Percentiles rank a stretch among this genome's conserved stretches.
Evolutionary conservation across 371 early-diverging fungal genomes (phyloP).

Genomic region (Syncephalastrum contaminatum): DNA sequence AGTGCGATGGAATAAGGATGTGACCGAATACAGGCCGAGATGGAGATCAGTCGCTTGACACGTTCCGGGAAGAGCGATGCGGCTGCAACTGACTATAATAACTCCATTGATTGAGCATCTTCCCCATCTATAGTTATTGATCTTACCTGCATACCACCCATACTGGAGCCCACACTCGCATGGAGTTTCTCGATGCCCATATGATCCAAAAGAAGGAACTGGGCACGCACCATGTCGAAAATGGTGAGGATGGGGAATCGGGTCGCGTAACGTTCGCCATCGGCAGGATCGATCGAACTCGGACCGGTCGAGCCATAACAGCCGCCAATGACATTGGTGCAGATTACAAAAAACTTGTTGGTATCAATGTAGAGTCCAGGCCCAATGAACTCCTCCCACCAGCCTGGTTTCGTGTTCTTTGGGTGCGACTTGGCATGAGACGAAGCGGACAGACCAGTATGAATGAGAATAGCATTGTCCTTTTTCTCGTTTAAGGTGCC

Average conservation of each 20-base stretch:
- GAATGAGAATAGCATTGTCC: conserved; percentile 78
- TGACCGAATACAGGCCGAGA: conserved; percentile 91
- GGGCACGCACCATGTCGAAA: conserved; percentile 94
- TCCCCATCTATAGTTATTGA: background rate
- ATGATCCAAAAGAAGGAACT: conserved; percentile 79
- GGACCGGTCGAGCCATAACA: conserved; percentile 92
- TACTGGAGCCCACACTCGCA: conserved; percentile 91
- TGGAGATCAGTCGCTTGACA: conserved; percentile 76
- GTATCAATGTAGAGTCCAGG: conserved; percentile 83
- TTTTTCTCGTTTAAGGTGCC: conserved; percentile 68
- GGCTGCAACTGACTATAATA: conserved; percentile 71
- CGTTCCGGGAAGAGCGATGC: conserved; percentile 83
- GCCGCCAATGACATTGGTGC: conserved; percentile 86
- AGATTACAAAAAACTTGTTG: conserved; percentile 83
- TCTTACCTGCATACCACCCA: conserved; percentile 92
- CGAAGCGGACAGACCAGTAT: conserved; percentile 85
- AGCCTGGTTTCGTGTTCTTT: conserved; percentile 80
- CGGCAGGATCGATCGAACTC: conserved; percentile 70
- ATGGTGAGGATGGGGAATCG: conserved; percentile 91
- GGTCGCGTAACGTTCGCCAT: conserved; percentile 80
- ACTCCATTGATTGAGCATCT: background rate
- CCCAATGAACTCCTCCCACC: conserved; percentile 98
- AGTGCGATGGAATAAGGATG: conserved; percentile 96
- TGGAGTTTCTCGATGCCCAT: conserved; percentile 81
- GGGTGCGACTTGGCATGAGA: conserved; percentile 82